Conservation (phyloP, 805 yeast species). For the Pichia phayaonensis region DNA sequence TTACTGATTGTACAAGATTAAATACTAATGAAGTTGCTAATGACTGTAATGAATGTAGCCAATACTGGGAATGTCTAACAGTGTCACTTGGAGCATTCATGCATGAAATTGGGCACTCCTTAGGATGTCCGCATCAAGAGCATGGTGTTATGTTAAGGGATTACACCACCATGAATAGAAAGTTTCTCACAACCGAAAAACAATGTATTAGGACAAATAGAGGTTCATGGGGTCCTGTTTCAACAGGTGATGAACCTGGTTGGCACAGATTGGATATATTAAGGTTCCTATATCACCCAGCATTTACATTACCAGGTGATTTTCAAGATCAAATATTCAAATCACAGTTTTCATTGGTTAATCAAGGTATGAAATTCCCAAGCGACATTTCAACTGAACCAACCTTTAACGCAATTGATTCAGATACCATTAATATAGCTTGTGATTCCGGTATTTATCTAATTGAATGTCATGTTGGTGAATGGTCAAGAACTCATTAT, state of each 20-base stretch:
- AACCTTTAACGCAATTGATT: slow-evolving; percentile 37
- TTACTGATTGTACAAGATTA: slow-evolving; percentile 63
- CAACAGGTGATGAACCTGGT: slow-evolving; percentile 61
- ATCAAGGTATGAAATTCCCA: slow-evolving; percentile 27
- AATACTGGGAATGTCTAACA: slow-evolving; percentile 84
- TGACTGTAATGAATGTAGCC: slow-evolving; percentile 76
- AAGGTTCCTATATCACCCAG: slow-evolving; percentile 74
- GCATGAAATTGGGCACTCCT: slow-evolving; percentile 89
- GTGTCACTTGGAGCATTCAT: slow-evolving; percentile 87
- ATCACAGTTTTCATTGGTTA: slow-evolving; percentile 22
- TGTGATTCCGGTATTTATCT: slow-evolving; percentile 65
- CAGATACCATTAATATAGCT: slow-evolving; percentile 37
- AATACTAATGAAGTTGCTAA: slow-evolving; percentile 75
- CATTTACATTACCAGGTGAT: slow-evolving; percentile 68
- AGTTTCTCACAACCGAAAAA: slow-evolving; percentile 68
- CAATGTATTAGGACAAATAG: slow-evolving; percentile 45
- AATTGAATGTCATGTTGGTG: slow-evolving; percentile 63
- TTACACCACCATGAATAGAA: slow-evolving; percentile 71
- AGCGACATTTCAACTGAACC: slow-evolving; percentile 34
- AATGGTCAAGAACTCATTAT: slow-evolving; percentile 47
- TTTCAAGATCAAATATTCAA: slow-evolving; percentile 34
- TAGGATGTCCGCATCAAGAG: slow-evolving; percentile 90
- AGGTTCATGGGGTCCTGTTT: slow-evolving; percentile 41
- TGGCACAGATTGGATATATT: slow-evolving; percentile 83
- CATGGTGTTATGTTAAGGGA: slow-evolving; percentile 88